Evolutionary conservation across 2,329 filamentous ascomycete genomes (phyloP).

Genomic region (Fusarium tricinctum): DNA sequence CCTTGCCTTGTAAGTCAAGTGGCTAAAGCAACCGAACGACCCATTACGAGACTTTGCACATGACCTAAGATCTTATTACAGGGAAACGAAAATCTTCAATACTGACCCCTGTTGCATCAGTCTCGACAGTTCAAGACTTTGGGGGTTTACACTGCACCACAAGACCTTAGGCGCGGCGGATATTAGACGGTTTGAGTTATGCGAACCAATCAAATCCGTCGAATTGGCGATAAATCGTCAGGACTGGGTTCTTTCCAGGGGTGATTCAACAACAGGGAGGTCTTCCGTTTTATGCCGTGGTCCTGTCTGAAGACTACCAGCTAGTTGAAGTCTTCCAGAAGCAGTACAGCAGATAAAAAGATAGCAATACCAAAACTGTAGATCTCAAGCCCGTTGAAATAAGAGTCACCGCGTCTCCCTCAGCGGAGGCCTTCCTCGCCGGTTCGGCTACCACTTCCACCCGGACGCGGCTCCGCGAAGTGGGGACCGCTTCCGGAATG

Average conservation of each 20-base stretch:
- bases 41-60: background rate
- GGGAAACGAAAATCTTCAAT: background rate
- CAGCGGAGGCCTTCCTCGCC: slow-evolving; percentile 10
- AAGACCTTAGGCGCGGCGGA: background rate
- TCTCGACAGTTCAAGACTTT: background rate
- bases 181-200: slow-evolving; percentile 4
- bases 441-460: slow-evolving; percentile 11
- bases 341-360: background rate
- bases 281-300: slow-evolving; percentile 10
- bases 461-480: slow-evolving; percentile 43
- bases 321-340: background rate
- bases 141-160: background rate
- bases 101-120: background rate
- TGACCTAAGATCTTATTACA: background rate
- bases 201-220: slow-evolving; percentile 13
- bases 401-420: background rate
- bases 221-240: slow-evolving; percentile 5
- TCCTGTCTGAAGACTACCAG: background rate
- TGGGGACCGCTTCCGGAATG: slow-evolving; percentile 14
- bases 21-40: too few relatives aligned
- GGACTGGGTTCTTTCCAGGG: background rate
- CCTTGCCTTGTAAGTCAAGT: too few relatives aligned
- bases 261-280: slow-evolving; percentile 3
- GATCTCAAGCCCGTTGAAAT: background rate
- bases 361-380: background rate